Conservation (phyloP, 169 alveolate genomes). For the Plasmodium vivax region DNA sequence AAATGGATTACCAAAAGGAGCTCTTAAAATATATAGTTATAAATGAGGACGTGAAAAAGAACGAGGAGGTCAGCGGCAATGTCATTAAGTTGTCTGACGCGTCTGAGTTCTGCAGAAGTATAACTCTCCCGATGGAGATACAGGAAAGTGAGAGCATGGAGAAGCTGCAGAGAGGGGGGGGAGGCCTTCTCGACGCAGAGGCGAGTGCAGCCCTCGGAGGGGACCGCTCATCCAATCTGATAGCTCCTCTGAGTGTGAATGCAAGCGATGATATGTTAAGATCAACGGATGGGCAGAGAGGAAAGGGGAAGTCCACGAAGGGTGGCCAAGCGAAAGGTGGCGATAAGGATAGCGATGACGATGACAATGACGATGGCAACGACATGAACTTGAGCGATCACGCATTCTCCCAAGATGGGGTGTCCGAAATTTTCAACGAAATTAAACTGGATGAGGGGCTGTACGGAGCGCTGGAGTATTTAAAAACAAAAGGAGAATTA, state of each 20-base stretch:
- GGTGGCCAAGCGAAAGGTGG: neutral
- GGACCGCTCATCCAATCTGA: neutral
- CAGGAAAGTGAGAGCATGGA: slow-evolving; percentile 24
- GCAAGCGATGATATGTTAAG: neutral
- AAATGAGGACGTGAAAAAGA: slow-evolving; percentile 29
- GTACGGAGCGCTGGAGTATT: slow-evolving; percentile 81
- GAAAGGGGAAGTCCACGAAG: neutral
- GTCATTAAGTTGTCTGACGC: slow-evolving; percentile 47
- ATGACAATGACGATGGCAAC: neutral
- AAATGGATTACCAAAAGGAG: slow-evolving; percentile 55
- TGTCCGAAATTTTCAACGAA: slow-evolving; percentile 74
- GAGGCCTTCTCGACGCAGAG: neutral
- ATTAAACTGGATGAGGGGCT: slow-evolving; percentile 80
- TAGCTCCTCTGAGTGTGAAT: neutral
- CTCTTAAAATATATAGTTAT: slow-evolving; percentile 41
- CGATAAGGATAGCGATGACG: neutral
- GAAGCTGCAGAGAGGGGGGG: neutral
- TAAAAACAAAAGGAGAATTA: slow-evolving; percentile 83
- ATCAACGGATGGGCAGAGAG: neutral
- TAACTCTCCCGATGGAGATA: slow-evolving; percentile 34
- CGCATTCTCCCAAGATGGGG: slow-evolving; percentile 43
- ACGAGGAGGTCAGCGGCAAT: slow-evolving; percentile 10
- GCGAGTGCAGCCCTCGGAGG: neutral
- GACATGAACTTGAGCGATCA: neutral
- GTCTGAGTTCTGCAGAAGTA: slow-evolving; percentile 67